Evolutionary conservation across 2,329 filamentous ascomycete species (phyloP).

Genomic region (Macrophomina phaseolina): DNA sequence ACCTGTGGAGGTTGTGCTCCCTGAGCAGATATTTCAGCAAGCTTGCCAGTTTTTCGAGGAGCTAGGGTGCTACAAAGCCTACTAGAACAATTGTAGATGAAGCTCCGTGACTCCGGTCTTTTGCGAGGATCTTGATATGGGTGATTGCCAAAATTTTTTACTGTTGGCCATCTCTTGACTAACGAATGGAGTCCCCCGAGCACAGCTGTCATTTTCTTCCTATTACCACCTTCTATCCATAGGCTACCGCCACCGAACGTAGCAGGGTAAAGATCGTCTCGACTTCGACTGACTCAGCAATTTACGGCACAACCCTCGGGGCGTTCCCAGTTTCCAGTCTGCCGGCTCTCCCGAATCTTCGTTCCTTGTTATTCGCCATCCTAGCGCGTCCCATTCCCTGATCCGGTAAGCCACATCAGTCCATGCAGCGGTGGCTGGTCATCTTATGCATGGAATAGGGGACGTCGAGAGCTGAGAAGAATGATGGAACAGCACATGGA

Average conservation of each 20-base stretch:
- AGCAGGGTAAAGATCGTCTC: not conserved
- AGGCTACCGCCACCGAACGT: not conserved
- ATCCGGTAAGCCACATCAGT: not conserved
- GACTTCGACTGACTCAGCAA: not conserved
- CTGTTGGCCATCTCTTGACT: too few relatives aligned
- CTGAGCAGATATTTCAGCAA: not conserved
- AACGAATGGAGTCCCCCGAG: too few relatives aligned
- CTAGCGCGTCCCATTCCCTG: not conserved
- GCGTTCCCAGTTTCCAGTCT: not conserved
- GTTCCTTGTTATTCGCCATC: not conserved
- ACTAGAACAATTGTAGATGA: not conserved
- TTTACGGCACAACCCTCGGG: not conserved
- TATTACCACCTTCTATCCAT: constrained; percentile 5
- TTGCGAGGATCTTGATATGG: too few relatives aligned
- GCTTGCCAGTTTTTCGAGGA: not conserved
- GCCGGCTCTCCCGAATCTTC: not conserved
- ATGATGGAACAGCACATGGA: constrained; percentile 1
- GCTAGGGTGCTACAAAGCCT: too few relatives aligned
- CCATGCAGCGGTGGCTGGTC: not conserved
- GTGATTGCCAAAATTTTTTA: too few relatives aligned
- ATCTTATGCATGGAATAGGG: constrained; percentile 12
- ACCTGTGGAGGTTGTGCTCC: not conserved
- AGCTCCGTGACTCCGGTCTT: not conserved
- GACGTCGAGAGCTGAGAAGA: constrained; percentile 9
- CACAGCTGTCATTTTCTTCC: too few relatives aligned